phyloP scores from a whole-genome alignment of 352 stramenopile species.

The Pythium periplocum region DNA sequence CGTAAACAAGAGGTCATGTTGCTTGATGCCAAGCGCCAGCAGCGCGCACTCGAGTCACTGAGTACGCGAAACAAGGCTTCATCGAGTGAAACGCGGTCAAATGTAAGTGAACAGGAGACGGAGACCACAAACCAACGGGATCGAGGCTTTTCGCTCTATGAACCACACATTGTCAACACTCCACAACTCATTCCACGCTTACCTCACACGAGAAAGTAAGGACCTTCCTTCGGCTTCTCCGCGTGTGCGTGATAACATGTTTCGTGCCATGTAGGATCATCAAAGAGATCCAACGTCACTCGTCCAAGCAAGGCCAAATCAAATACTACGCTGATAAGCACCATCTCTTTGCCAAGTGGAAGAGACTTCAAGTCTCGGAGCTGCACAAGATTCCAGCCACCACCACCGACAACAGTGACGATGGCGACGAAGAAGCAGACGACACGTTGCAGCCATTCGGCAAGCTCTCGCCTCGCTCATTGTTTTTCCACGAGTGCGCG shows the following conservation, averaged over 20 bases:
- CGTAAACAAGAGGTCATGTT: conserved; percentile 31
- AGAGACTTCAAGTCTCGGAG: conserved; percentile 52
- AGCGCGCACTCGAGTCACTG: conserved; percentile 13
- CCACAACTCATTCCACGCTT: conserved; percentile 45
- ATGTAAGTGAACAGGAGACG: no score
- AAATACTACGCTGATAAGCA: conserved; percentile 64
- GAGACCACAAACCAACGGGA: neutral
- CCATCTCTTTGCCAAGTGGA: conserved; percentile 73
- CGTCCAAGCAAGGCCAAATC: conserved; percentile 49
- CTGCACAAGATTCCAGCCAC: conserved; percentile 30
- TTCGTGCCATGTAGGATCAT: conserved; percentile 28
- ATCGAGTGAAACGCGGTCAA: neutral
- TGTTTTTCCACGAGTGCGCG: conserved; percentile 64
- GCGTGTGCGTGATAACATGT: no score
- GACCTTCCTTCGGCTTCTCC: neutral
- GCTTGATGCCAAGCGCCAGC: conserved; percentile 16
- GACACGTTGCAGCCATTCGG: conserved; percentile 19
- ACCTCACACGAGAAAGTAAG: conserved; percentile 57
- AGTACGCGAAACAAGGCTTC: conserved; percentile 1
- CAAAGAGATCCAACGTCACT: conserved; percentile 54
- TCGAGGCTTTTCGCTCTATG: conserved; percentile 23
- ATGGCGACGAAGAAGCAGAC: conserved; percentile 13
- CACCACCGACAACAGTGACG: conserved; percentile 4
- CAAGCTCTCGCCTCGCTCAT: conserved; percentile 49
- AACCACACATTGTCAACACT: conserved; percentile 22